Conservation (phyloP, 352 stramenopile species). For the Elongisporangium undulatum region DNA sequence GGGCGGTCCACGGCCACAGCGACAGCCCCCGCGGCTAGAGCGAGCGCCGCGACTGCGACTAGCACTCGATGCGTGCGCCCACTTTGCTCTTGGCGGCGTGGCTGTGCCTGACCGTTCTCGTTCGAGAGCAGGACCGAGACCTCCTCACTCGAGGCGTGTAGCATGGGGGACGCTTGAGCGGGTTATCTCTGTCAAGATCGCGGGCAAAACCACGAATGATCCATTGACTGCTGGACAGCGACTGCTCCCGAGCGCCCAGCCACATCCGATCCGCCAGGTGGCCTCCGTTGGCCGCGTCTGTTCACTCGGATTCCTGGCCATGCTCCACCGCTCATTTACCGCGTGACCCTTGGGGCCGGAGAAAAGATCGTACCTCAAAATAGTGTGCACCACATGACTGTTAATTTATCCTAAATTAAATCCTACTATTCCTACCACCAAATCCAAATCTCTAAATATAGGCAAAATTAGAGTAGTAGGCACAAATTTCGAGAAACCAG, state of each 20-base stretch:
- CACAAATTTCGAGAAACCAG: slow-evolving; percentile 2
- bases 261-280: background rate
- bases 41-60: slow-evolving; percentile 6
- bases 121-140: background rate
- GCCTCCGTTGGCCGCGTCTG: background rate
- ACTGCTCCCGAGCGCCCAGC: background rate
- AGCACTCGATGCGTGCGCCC: background rate
- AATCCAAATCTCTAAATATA: background rate
- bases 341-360: background rate
- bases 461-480: background rate
- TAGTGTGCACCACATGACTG: background rate
- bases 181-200: background rate
- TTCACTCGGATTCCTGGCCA: background rate
- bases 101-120: background rate
- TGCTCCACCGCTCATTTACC: background rate
- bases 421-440: background rate
- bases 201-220: background rate
- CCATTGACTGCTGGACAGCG: background rate
- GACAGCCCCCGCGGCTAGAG: slow-evolving; percentile 18
- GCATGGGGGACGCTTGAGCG: background rate
- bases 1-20: slow-evolving; percentile 10
- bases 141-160: background rate
- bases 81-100: background rate
- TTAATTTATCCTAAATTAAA: too few species aligned
- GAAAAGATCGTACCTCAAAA: background rate